Base-by-base conservation (phyloP, 306 rosid species). In the Hippophae rhamnoides region DNA sequence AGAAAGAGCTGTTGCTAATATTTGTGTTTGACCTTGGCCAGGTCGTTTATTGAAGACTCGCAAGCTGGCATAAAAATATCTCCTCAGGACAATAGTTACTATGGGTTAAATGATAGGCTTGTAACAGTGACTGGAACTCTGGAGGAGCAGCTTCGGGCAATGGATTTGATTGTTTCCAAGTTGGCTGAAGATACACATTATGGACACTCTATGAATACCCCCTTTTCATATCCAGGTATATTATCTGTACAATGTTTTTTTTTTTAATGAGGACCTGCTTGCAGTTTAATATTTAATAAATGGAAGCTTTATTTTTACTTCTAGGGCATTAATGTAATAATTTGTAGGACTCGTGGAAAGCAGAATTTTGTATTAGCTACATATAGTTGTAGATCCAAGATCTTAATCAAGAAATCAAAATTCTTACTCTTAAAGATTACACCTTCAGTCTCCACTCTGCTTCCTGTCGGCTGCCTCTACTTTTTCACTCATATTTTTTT, bases 31-130 rank as follows among this genome's bases (percentile, higher is more conserved):
- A 54, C 44, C 45, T 72, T 74, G 38, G 38, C 52, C 81, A 93
- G 99, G 85, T 82, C 99, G 52, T 93, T 93, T 71, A 93, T 93
- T 70, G 99, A 93, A 76, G 99, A 89, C 2, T 89, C 99, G 44
- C 95, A 81, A 66, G 99, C 99, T 72, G 86, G 97, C 78, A 93
- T 93, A 69, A 93, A 93, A 77, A 93, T 93, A 82, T 93, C 99
- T 44, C 99, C 99, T 59, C 99, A 93, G 74, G 99, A 93, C 78
- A 84, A 86, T 78, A 89, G 80, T 78, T 93, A 84, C 68, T 84
- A 71, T 71, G 99, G 95, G 51, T 77, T 83, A 68, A 93, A 80
- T 72, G 99, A 93, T 76, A 83, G 99, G 85, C 86, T 93, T 49
- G 97, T 93, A 62, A 89, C 97, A 12, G 51, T 93, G 69, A 74